Base-by-base conservation (phyloP, 2,329 filamentous ascomycete genomes). In the Botrytis sinoallii region DNA sequence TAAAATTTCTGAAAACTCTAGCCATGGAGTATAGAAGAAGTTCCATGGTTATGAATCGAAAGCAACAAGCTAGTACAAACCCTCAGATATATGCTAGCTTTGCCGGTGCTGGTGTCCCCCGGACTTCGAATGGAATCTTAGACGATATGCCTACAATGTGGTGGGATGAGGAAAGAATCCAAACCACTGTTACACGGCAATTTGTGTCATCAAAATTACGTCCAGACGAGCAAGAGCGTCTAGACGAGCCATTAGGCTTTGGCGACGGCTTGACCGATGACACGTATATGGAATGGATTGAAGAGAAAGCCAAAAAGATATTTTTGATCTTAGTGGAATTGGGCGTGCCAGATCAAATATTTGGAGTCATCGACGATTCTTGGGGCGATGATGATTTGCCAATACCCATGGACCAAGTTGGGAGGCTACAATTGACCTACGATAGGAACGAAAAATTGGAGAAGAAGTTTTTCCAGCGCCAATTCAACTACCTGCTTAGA, bases 371-470 rank as follows among this genome's bases (percentile, higher is more conserved):
- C 74, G 92, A 94, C 81, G 89, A 92, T 79, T 91, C 90, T 35
- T 93, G 91, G 91, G 91, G 92, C 77, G 92, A 95, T 79, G 87
- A 89, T 71, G 92, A 95, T 82, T 84, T 95, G 60, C 92, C 92
- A 8, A 85, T 94, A 66, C 85, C 89, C 7, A 84, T 88, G 71
- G 89, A 92, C 69, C 88, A 92, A 74, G 87, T 94, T 64, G 86
- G 88, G 77, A 87, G 88, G 65, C 86, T 94, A 29, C 85, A 86
- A 44, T 83, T 93, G 61, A 89, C 89, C 0, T 85, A 87, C 35
- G 82, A 85, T 38, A 87, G 85, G 68, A 88, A 93, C 80, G 87
- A 90, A 74, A 87, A 86, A 72, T 80, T 92, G n/a, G 90, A 92
- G 77, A 87, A 85, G 80, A 90, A 86, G 77, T 94, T 94, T 80